Conservation (phyloP, 805 yeast species). For the Tetrapisispora taiwanensis region DNA sequence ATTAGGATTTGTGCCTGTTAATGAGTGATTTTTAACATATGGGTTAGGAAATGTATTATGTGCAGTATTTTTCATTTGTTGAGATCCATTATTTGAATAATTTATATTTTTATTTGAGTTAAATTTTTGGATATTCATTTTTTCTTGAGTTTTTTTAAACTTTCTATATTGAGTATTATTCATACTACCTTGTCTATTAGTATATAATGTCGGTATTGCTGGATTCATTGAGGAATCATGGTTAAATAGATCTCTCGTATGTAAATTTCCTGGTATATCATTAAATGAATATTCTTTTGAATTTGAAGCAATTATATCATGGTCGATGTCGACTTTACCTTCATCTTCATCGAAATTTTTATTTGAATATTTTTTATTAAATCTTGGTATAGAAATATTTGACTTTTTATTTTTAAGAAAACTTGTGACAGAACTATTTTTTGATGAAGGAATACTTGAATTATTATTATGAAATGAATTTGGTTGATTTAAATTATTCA, state of each 20-base stretch:
- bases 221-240: slow-evolving; percentile 53
- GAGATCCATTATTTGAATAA: neutral
- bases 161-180: slow-evolving; percentile 58
- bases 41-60: neutral
- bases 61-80: neutral
- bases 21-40: neutral
- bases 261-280: slow-evolving; percentile 53
- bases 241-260: slow-evolving; percentile 49
- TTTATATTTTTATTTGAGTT: neutral
- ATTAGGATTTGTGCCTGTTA: neutral
- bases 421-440: neutral
- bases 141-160: slow-evolving; percentile 57
- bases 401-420: neutral
- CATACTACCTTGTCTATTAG: slow-evolving; percentile 13
- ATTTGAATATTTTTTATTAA: neutral
- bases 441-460: neutral
- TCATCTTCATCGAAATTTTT: neutral
- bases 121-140: slow-evolving; percentile 19
- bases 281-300: slow-evolving; percentile 40
- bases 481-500: neutral
- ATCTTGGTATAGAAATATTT: neutral
- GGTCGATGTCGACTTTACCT: neutral
- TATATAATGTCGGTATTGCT: slow-evolving; percentile 56
- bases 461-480: neutral
- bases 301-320: neutral